These are phyloP conservation scores for Botrytis hyacinthi DNA, from an alignment of 2,329 filamentous ascomycete genomes.

Conservation along the genomic window DNA sequence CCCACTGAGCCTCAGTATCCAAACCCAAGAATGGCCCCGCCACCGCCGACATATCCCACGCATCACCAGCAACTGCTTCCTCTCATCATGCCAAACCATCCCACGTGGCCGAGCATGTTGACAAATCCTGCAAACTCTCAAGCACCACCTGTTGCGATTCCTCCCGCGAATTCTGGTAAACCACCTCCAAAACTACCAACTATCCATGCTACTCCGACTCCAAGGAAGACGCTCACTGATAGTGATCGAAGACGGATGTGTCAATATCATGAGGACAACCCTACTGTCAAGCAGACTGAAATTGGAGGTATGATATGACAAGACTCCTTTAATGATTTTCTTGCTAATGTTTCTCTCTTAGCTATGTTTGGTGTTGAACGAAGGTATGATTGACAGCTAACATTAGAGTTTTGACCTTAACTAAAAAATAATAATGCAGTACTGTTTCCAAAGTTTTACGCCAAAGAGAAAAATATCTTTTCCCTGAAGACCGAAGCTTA, in stretches of 20 bases:
- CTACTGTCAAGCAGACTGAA: constrained; percentile 88
- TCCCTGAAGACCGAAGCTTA: constrained; percentile 72
- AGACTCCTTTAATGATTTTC: background rate
- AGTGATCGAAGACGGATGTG: constrained; percentile 92
- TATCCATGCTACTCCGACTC: constrained; percentile 58
- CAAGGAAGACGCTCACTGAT: constrained; percentile 85
- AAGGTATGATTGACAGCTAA: constrained; percentile 62
- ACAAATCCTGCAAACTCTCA: constrained; percentile 65
- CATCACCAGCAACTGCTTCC: constrained; percentile 61
- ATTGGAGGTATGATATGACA: constrained; percentile 70
- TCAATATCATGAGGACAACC: constrained; percentile 86
- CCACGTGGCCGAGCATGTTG: constrained; percentile 78
- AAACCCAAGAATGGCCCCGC: constrained; percentile 51
- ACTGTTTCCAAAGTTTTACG: constrained; percentile 98
- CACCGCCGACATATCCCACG: constrained; percentile 50
- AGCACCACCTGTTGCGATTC: constrained; percentile 55
- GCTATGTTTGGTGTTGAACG: constrained; percentile 92
- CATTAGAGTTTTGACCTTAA: background rate
- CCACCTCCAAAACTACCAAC: constrained; percentile 48
- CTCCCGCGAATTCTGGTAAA: constrained; percentile 48
- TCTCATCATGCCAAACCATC: constrained; percentile 66
- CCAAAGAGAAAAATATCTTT: constrained; percentile 91
- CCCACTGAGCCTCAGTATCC: constrained; percentile 54
- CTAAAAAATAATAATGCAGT: constrained; percentile 47
- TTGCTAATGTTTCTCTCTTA: constrained; percentile 37